phyloP scores from a whole-genome alignment of 1,284 basidiomycete species.

The Cryptococcus deneoformans region DNA sequence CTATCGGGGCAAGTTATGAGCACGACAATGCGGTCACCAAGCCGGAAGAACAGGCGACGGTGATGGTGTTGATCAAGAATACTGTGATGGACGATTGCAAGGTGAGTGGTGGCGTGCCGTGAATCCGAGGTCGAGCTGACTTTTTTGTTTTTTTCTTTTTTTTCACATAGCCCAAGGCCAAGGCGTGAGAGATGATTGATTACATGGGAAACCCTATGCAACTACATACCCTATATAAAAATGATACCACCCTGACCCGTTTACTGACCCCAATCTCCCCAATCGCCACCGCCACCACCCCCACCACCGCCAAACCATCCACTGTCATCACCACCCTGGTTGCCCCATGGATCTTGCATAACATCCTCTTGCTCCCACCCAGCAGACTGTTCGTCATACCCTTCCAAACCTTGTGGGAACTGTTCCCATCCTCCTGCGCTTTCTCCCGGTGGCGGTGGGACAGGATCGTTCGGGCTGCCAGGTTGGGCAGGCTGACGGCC shows the following conservation, averaged over 20 bases:
- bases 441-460: constrained; percentile 2
- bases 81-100: constrained; percentile 51
- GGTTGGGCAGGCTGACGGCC: constrained; percentile 20
- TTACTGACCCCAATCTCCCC: constrained; percentile 28
- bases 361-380: constrained; percentile 27
- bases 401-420: constrained; percentile 18
- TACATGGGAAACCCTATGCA: constrained; percentile 4
- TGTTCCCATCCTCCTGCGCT: constrained; percentile 3
- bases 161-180: constrained; percentile 26
- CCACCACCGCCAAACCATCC: constrained; percentile 24
- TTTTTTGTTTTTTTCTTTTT: too few relatives aligned
- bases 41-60: constrained; percentile 36
- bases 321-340: constrained; percentile 17
- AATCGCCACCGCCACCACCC: constrained; percentile 24
- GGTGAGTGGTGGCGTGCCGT: constrained; percentile 21
- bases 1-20: constrained; percentile 81
- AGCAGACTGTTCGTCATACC: constrained; percentile 14
- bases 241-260: not conserved
- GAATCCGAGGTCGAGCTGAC: not conserved
- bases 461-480: not conserved
- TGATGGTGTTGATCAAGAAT: constrained; percentile 46
- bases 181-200: constrained; percentile 19
- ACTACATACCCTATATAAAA: not conserved
- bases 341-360: constrained; percentile 37
- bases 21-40: constrained; percentile 66